Evolutionary conservation across 2,329 filamentous ascomycete species (phyloP), one percentile per base, ranked within the genome.

Genomic region (Colletotrichum sidae): DNA sequence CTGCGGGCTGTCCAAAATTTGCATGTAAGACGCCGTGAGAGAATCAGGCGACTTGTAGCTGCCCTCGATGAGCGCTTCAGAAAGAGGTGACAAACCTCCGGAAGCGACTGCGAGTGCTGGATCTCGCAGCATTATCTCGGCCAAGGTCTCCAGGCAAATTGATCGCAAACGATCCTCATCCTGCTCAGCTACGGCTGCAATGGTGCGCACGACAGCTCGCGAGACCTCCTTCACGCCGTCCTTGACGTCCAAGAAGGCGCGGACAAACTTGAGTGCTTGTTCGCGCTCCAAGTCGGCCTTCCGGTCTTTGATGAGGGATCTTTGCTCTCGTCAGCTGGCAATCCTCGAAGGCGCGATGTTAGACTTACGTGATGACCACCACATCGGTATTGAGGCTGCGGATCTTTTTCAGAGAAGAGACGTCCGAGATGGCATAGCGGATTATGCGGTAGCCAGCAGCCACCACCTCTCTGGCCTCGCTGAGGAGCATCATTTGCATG

Each of bases 231-330:
- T 86, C 8, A 96, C 90, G 10, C 96, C 96, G 68, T 94, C 93
- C 74, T 97, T 97, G 69, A 98, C 93, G 74, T 99, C 96, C 3
- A 99, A 82, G 73, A 99, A 99, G 9, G 94, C 93, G 65, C 96
- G 89, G 34, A 98, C 90, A 75, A 99, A 97, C 76, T 99, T 99
- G 72, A 99, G 83, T 11, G 96, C 96, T 78, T 99, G 96, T 77
- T 99, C 96, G 58, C 96, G 88, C 80, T 99, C 96, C 15, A 99
- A 92, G 71, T 95, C 94, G n/a, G 95, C 93, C 77, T 97, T 98
- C 73, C 92, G 91, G 76, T 98, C 96, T 75, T 98, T 98, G 69
- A 96, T 93, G 39, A 99, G 82, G 1, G 96, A 98, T 67, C 85
- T 87, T 62, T 6, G 3, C 6, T 17, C 15, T 33, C 10, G 34